Evolutionary conservation across 2,329 filamentous ascomycete genomes (phyloP).

Genomic region (Monosporascus sp.): DNA sequence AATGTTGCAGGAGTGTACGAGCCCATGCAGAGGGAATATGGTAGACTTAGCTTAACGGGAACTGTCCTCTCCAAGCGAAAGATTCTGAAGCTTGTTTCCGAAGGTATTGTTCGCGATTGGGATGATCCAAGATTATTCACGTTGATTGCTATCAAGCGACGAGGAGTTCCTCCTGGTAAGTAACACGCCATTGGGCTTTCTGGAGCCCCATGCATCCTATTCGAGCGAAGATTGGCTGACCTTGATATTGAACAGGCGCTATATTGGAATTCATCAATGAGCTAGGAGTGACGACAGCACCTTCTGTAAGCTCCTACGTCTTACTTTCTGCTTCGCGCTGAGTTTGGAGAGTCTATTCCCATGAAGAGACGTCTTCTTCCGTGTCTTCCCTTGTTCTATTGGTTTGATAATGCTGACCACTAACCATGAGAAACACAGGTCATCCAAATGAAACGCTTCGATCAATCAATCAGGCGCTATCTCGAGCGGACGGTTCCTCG

Average conservation of each 20-base stretch:
- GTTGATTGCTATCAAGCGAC: conserved; percentile 73
- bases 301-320: conserved; percentile 40
- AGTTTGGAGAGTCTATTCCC: too few species aligned
- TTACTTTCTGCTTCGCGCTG: not conserved
- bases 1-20: conserved; percentile 58
- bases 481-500: conserved; percentile 84
- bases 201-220: too few species aligned
- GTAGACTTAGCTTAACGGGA: conserved; percentile 68
- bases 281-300: conserved; percentile 80
- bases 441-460: conserved; percentile 78
- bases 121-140: conserved; percentile 90
- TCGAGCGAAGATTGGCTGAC: not conserved
- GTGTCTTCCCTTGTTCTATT: too few species aligned
- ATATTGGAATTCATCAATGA: conserved; percentile 88
- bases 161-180: conserved; percentile 74
- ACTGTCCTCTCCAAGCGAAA: conserved; percentile 85
- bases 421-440: conserved; percentile 22
- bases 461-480: conserved; percentile 78
- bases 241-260: conserved; percentile 35
- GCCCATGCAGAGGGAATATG: conserved; percentile 89
- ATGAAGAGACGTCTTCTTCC: too few species aligned
- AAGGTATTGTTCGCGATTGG: conserved; percentile 78
- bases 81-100: conserved; percentile 71
- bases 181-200: not conserved
- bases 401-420: too few species aligned